These are phyloP conservation scores for Somion occarium DNA, from an alignment of 1,284 basidiomycete species.

Conservation along the genomic window DNA sequence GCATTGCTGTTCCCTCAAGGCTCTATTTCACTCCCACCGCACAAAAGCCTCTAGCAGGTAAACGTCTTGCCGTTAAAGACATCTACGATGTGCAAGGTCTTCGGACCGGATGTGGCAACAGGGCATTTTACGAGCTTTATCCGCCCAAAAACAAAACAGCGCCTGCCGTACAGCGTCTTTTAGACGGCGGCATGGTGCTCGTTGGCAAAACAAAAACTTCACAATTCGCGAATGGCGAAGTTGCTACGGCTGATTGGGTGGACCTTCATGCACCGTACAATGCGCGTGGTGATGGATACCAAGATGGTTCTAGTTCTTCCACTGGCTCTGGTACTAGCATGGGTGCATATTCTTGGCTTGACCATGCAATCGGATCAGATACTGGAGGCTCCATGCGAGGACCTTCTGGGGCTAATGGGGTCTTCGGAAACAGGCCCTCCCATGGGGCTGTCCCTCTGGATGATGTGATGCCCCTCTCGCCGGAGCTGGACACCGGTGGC, in stretches of 20 bases:
- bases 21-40: slow-evolving; percentile 26
- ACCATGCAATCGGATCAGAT: slow-evolving; percentile 36
- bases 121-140: slow-evolving; percentile 27
- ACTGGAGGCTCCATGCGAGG: slow-evolving; percentile 38
- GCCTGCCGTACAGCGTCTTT: slow-evolving; percentile 39
- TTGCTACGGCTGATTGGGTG: slow-evolving; percentile 48
- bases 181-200: slow-evolving; percentile 43
- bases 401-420: slow-evolving; percentile 36
- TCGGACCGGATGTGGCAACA: slow-evolving; percentile 28
- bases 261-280: slow-evolving; percentile 51
- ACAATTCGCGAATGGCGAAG: slow-evolving; percentile 52
- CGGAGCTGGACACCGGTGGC: slow-evolving; percentile 30
- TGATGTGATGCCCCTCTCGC: slow-evolving; percentile 35
- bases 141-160: slow-evolving; percentile 32
- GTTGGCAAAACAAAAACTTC: slow-evolving; percentile 51
- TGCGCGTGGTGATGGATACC: slow-evolving; percentile 48
- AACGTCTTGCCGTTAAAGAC: slow-evolving; percentile 29
- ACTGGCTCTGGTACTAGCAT: slow-evolving; percentile 36
- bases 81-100: slow-evolving; percentile 28
- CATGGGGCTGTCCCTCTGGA: slow-evolving; percentile 32
- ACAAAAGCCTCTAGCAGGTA: slow-evolving; percentile 27
- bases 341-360: slow-evolving; percentile 35
- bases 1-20: slow-evolving; percentile 27
- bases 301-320: slow-evolving; percentile 36
- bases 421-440: slow-evolving; percentile 34